A percentile compares a stretch with the other conserved stretches of the same genome.
phyloP scores from a whole-genome alignment of 805 yeast genomes.

The Schwanniomyces sp. region DNA sequence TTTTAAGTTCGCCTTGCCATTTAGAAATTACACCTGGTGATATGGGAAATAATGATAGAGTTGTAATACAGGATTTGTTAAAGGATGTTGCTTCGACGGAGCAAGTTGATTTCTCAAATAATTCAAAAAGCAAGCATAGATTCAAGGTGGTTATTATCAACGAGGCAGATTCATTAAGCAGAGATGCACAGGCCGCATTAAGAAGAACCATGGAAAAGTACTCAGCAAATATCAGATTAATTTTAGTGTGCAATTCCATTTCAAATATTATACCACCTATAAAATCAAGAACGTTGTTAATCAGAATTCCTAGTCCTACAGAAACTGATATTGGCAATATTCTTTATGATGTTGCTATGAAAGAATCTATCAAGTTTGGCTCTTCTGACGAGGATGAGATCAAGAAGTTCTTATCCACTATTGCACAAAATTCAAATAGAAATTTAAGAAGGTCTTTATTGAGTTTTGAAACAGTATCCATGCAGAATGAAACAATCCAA shows the following conservation, averaged over 20 bases:
- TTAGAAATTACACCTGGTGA: constrained; percentile 95
- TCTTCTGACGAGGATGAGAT: constrained; percentile 37
- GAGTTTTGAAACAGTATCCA: constrained; percentile 76
- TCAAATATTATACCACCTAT: constrained; percentile 93
- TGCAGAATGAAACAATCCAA: constrained; percentile 58
- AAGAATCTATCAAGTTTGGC: constrained; percentile 51
- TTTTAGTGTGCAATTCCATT: constrained; percentile 84
- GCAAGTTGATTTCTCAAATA: constrained; percentile 76
- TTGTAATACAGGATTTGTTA: constrained; percentile 89
- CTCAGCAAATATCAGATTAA: constrained; percentile 79
- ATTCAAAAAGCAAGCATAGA: constrained; percentile 45
- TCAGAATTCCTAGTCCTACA: constrained; percentile 85
- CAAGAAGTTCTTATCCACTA: constrained; percentile 39
- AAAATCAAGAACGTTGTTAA: constrained; percentile 83
- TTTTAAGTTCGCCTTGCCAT: constrained; percentile 89
- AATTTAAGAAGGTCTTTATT: constrained; percentile 78
- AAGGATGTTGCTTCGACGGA: constrained; percentile 95
- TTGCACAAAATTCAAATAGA: constrained; percentile 59
- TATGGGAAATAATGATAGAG: constrained; percentile 93
- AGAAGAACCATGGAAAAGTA: constrained; percentile 96
- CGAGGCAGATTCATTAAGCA: constrained; percentile 84
- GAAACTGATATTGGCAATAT: constrained; percentile 56
- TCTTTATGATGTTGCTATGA: constrained; percentile 52
- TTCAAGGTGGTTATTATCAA: constrained; percentile 84
- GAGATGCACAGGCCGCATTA: constrained; percentile 95